phyloP scores from a whole-genome alignment of 768 basidiomycete species.

The Russula sp. region DNA sequence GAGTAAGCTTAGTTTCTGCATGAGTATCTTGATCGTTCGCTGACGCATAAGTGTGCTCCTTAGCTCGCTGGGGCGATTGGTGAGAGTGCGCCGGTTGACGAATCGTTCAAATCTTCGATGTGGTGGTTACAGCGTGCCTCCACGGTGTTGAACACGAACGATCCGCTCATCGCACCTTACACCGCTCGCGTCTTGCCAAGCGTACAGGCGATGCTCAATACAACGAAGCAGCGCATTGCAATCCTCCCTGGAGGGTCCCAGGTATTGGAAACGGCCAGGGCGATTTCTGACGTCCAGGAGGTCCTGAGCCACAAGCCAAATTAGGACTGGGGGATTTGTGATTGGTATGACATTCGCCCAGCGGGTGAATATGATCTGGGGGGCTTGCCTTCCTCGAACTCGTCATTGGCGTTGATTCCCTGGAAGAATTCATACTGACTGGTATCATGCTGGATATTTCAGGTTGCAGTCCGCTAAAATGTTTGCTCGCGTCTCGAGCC shows the following conservation, averaged over 20 bases:
- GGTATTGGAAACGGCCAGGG: conserved; percentile 59
- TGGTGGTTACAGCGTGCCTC: conserved; percentile 85
- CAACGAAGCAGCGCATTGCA: conserved; percentile 70
- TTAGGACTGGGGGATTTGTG: neutral
- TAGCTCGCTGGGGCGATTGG: conserved; percentile 70
- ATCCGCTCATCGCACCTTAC: conserved; percentile 77
- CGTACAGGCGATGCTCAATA: conserved; percentile 67
- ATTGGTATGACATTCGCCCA: conserved; percentile 4
- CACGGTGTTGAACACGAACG: conserved; percentile 63
- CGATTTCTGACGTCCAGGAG: conserved; percentile 70
- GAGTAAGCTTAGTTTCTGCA: conserved; percentile 42
- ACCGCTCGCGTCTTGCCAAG: conserved; percentile 74
- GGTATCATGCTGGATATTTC: conserved; percentile 14
- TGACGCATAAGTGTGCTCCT: conserved; percentile 2
- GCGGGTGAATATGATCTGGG: conserved; percentile 7
- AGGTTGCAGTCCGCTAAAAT: conserved; percentile 18
- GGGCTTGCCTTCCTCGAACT: conserved; percentile 14
- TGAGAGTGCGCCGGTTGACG: conserved; percentile 70
- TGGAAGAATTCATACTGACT: conserved; percentile 11
- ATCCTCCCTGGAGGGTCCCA: conserved; percentile 69
- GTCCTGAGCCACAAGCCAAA: conserved; percentile 43
- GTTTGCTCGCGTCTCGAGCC: neutral
- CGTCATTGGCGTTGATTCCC: conserved; percentile 18
- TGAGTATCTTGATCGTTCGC: neutral
- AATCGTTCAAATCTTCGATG: conserved; percentile 70